Evolutionary conservation across 2,329 filamentous ascomycete species (phyloP).

Genomic region (Diplodia corticola): DNA sequence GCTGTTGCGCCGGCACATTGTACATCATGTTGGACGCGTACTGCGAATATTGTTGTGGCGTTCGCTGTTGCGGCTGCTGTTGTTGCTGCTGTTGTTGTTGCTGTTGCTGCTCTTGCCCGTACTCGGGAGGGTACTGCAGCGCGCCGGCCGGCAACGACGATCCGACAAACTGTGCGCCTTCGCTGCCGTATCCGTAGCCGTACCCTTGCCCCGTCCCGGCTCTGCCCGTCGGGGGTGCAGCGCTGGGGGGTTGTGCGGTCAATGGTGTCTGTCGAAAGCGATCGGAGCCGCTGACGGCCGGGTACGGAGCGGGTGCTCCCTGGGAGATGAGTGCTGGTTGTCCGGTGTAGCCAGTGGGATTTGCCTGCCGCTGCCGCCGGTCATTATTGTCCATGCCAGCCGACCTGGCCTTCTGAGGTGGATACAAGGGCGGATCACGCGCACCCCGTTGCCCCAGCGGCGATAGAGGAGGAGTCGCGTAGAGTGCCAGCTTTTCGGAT

Average conservation of each 20-base stretch:
- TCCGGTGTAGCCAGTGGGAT: conserved; percentile 63
- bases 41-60: conserved; percentile 48
- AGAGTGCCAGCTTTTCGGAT: conserved; percentile 64
- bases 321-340: conserved; percentile 50
- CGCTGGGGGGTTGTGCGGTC: conserved; percentile 43
- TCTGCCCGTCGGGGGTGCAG: conserved; percentile 42
- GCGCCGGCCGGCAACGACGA: conserved; percentile 51
- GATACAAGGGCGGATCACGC: conserved; percentile 59
- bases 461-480: conserved; percentile 63
- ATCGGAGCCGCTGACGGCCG: conserved; percentile 48
- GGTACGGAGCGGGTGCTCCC: conserved; percentile 42
- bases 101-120: conserved; percentile 52
- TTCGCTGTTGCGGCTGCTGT: conserved; percentile 51
- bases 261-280: conserved; percentile 51
- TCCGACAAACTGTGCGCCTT: conserved; percentile 56
- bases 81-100: conserved; percentile 55
- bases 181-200: conserved; percentile 57
- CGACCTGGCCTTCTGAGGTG: conserved; percentile 54
- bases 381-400: conserved; percentile 78
- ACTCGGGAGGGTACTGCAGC: conserved; percentile 68
- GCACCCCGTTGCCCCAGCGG: conserved; percentile 63
- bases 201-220: conserved; percentile 45
- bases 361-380: conserved; percentile 73
- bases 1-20: conserved; percentile 67
- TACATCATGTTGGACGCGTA: conserved; percentile 74